Evolutionary conservation across 257 asterid species (phyloP).

Genomic region (Lycium barbarum): DNA sequence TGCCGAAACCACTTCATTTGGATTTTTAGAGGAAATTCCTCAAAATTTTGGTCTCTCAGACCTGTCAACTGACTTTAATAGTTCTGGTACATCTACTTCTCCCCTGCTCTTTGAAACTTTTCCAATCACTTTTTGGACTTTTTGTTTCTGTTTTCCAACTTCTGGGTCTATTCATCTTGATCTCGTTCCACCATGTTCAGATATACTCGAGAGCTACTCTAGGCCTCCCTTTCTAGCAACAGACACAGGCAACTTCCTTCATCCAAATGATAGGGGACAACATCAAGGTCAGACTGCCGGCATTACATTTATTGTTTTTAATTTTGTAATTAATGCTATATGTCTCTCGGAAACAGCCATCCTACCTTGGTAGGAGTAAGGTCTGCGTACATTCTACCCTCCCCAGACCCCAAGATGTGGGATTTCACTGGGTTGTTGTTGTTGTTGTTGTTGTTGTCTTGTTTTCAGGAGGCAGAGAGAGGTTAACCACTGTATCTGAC

Average conservation of each 20-base stretch:
- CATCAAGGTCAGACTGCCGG: conserved; percentile 26
- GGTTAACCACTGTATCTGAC: conserved; percentile 57
- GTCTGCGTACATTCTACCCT: too few species aligned
- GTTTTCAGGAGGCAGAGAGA: conserved; percentile 57
- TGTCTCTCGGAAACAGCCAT: too few species aligned
- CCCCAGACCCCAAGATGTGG: too few species aligned
- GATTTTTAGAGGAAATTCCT: conserved; percentile 57
- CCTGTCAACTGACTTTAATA: conserved; percentile 54
- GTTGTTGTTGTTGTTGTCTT: too few species aligned
- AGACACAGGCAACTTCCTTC: conserved; percentile 56
- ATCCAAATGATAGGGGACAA: conserved; percentile 59
- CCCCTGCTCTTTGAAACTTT: conserved; percentile 21
- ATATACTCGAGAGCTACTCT: conserved; percentile 63
- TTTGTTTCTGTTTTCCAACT: not conserved
- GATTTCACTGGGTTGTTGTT: too few species aligned
- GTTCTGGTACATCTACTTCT: conserved; percentile 57
- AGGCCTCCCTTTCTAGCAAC: conserved; percentile 61
- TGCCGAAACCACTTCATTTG: conserved; percentile 65
- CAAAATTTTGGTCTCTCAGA: conserved; percentile 58
- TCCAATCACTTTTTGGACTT: conserved; percentile 1
- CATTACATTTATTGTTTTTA: not conserved
- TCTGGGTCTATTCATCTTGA: not conserved
- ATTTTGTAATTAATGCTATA: not conserved
- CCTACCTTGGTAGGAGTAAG: too few species aligned
- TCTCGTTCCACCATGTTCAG: conserved; percentile 42